Percentiles rank a stretch among this genome's conserved stretches.
Evolutionary conservation across 306 rosid species (phyloP).

Genomic region (Cicer yamashitae): DNA sequence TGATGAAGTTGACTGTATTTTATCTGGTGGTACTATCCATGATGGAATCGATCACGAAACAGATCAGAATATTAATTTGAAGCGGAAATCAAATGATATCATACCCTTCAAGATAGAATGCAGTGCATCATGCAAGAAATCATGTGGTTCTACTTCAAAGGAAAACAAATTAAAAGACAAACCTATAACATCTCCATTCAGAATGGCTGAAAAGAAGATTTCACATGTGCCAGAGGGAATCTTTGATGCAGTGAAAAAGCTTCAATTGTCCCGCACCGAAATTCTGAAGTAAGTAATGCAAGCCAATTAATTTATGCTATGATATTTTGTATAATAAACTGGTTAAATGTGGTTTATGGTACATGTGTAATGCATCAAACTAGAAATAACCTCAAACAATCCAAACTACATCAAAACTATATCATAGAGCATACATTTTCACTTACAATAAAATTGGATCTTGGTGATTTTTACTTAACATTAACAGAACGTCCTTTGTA

Average conservation of each 20-base stretch:
- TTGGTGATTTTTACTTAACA: constrained; percentile 42
- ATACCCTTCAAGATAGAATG: constrained; percentile 36
- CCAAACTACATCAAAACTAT: no score
- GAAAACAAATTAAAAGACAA: constrained; percentile 55
- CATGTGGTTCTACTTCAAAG: constrained; percentile 45
- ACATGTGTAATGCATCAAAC: not conserved
- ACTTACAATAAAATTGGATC: constrained; percentile 9
- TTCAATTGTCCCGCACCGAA: constrained; percentile 78
- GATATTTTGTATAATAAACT: constrained; percentile 21
- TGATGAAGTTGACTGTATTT: constrained; percentile 40
- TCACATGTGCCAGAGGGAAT: constrained; percentile 58
- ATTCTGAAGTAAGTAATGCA: constrained; percentile 73
- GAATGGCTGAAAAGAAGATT: constrained; percentile 45
- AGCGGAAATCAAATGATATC: constrained; percentile 46
- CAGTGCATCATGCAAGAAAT: constrained; percentile 49
- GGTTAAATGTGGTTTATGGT: constrained; percentile 12
- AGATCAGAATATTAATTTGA: constrained; percentile 46
- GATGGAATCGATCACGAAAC: constrained; percentile 42
- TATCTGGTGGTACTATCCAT: constrained; percentile 38
- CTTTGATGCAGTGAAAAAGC: constrained; percentile 63
- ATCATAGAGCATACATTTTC: not conserved
- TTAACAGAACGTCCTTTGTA: constrained; percentile 40
- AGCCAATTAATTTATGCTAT: constrained; percentile 19
- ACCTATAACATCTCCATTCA: constrained; percentile 43
- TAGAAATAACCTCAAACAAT: not conserved